Evolutionary conservation across 306 rosid species (phyloP), one percentile per base, ranked within the genome.

Genomic region (Cucurbita moschata): DNA sequence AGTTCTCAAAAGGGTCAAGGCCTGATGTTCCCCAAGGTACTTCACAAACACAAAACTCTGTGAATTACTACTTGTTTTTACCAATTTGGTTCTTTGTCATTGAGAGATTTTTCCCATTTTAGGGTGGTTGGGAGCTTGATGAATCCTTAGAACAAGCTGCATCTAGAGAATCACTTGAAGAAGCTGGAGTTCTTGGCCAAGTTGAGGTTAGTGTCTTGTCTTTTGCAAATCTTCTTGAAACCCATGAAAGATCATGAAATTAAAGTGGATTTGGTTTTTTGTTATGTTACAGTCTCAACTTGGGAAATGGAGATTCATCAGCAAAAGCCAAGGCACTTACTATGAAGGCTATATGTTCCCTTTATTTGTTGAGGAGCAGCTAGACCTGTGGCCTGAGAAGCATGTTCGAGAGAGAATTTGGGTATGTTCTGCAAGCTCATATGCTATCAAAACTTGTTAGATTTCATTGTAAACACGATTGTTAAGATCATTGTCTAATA

Each of bases 111-210:
- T 4, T 16, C 18, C 35, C 23, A 14, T 49, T 38, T 9, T 63
- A 92, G 89, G 99, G 99, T 84, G 99, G 97, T 57, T 94, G 99
- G 99, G 99, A 94, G 64, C 82, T 94, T 75, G 99, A 94, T 81
- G 99, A 94, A 85, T 89, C 99, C 47, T 50, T 88, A 37, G 96
- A 94, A 81, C 92, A 89, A 72, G 99, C 99, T 75, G 99, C 99
- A 79, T 85, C 75, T 9, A 81, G 99, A 66, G 99, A 94, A 63
- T 94, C 97, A 16, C 83, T 89, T 55, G 99, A 94, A 81, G 99
- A 94, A 82, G 99, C 99, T 5, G 99, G 99, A 6, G 99, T 94
- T 38, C 75, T 75, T 10, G 99, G 99, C 71, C 84, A 62, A 12
- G 87, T 94, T 59, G 96, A 89, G 97, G 98, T 92, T 74, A 40